Evolutionary conservation across 306 rosid species (phyloP).

Genomic region (Cajanus cajan): DNA sequence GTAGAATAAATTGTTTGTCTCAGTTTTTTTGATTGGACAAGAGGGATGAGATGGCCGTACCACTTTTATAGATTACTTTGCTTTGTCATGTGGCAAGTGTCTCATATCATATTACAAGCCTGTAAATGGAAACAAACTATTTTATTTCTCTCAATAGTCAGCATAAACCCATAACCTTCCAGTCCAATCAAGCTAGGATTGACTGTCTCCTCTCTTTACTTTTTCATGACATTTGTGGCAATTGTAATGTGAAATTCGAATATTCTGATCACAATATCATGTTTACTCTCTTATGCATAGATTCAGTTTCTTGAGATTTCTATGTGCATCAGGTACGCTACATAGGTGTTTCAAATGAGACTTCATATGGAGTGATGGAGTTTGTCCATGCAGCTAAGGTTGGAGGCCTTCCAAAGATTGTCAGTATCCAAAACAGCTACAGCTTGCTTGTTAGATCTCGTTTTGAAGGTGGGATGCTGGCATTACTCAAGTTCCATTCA

Average conservation of each 20-base stretch:
- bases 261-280: conserved; percentile 17
- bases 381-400: conserved; percentile 77
- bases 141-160: not conserved
- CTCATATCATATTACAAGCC: not conserved
- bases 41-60: not conserved
- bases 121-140: not conserved
- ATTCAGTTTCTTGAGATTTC: conserved; percentile 27
- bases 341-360: conserved; percentile 91
- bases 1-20: not conserved
- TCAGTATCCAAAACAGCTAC: conserved; percentile 86
- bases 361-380: conserved; percentile 97
- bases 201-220: not conserved
- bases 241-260: not conserved
- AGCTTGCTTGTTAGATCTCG: conserved; percentile 65
- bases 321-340: conserved; percentile 63
- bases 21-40: not conserved
- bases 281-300: conserved; percentile 28
- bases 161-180: not conserved
- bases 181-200: conserved; percentile 16
- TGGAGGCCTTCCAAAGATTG: conserved; percentile 88
- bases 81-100: not conserved
- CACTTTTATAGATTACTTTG: not conserved
- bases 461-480: conserved; percentile 51
- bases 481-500: not conserved
- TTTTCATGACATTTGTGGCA: not conserved